A percentile compares a stretch with the other conserved stretches of the same genome.
Evolutionary conservation across 1,284 basidiomycete genomes (phyloP).

Genomic region (Puccinia horiana): DNA sequence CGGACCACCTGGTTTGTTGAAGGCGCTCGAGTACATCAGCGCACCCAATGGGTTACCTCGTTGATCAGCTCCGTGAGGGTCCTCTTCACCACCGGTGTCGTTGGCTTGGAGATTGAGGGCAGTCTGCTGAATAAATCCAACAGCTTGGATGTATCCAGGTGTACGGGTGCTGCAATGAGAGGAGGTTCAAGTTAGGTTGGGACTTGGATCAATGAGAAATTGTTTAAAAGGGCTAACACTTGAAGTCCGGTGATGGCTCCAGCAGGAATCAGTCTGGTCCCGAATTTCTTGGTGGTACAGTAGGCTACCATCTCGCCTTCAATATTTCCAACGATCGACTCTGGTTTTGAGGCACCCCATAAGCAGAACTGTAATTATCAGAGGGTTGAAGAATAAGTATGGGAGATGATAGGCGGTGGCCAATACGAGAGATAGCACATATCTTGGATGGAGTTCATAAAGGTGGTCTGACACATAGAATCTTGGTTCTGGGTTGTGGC

Average conservation of each 20-base stretch:
- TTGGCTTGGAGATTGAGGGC: slow-evolving; percentile 63
- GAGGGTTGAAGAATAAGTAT: slow-evolving; percentile 46
- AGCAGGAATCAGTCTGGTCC: slow-evolving; percentile 67
- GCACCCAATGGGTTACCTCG: slow-evolving; percentile 44
- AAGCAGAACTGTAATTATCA: slow-evolving; percentile 49
- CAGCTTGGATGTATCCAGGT: slow-evolving; percentile 68
- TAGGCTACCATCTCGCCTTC: slow-evolving; percentile 55
- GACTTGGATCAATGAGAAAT: background rate
- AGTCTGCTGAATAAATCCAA: slow-evolving; percentile 68
- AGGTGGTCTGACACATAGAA: slow-evolving; percentile 68
- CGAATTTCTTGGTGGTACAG: slow-evolving; percentile 64
- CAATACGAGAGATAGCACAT: slow-evolving; percentile 20
- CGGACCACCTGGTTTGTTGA: slow-evolving; percentile 23
- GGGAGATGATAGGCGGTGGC: background rate
- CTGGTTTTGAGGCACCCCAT: slow-evolving; percentile 51
- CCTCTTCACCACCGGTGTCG: slow-evolving; percentile 67
- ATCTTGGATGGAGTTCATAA: slow-evolving; percentile 55
- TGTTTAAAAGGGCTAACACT: slow-evolving; percentile 42
- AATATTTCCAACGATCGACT: slow-evolving; percentile 52
- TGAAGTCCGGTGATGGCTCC: slow-evolving; percentile 69
- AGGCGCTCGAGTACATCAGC: slow-evolving; percentile 44
- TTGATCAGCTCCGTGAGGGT: slow-evolving; percentile 47
- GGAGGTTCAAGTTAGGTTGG: background rate
- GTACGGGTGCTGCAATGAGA: slow-evolving; percentile 62
- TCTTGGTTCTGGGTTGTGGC: slow-evolving; percentile 67